Conservation (phyloP, 495 filamentous ascomycete genomes). For the Neurospora sp. region DNA sequence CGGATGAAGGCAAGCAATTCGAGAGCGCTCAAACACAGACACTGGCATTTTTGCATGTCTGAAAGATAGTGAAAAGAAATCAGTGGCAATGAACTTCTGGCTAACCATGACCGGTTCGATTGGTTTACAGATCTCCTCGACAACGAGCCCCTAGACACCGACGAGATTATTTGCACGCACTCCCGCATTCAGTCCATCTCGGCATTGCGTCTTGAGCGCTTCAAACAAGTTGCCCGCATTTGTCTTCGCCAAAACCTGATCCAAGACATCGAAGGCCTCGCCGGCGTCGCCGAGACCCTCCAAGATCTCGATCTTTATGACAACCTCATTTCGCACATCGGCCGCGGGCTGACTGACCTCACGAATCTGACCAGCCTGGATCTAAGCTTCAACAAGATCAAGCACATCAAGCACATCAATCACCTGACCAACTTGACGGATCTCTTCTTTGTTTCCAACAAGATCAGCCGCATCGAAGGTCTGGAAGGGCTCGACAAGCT, state of each 20-base stretch:
- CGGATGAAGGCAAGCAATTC: constrained; percentile 61
- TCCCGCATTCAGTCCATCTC: constrained; percentile 72
- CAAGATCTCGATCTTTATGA: constrained; percentile 93
- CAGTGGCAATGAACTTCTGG: background rate
- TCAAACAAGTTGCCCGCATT: constrained; percentile 65
- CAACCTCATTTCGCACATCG: constrained; percentile 81
- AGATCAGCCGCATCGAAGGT: constrained; percentile 77
- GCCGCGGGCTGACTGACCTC: constrained; percentile 67
- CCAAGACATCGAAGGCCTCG: constrained; percentile 63
- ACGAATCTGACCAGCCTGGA: constrained; percentile 69
- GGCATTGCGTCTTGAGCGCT: constrained; percentile 70
- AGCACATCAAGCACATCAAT: constrained; percentile 85
- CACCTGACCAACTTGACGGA: constrained; percentile 73
- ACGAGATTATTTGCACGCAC: constrained; percentile 88
- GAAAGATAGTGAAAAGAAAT: background rate
- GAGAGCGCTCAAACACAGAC: background rate
- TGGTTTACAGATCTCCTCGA: constrained; percentile 41
- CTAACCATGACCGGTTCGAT: background rate
- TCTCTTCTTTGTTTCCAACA: constrained; percentile 92
- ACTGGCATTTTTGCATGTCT: background rate
- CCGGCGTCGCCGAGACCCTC: constrained; percentile 50
- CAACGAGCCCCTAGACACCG: constrained; percentile 36
- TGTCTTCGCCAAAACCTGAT: constrained; percentile 94
- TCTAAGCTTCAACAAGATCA: constrained; percentile 97
- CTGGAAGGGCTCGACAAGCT: constrained; percentile 65